Percentiles rank a stretch among this genome's conserved stretches.
phyloP scores from a whole-genome alignment of 116 monocot genomes.

The Posidonia oceanica region DNA sequence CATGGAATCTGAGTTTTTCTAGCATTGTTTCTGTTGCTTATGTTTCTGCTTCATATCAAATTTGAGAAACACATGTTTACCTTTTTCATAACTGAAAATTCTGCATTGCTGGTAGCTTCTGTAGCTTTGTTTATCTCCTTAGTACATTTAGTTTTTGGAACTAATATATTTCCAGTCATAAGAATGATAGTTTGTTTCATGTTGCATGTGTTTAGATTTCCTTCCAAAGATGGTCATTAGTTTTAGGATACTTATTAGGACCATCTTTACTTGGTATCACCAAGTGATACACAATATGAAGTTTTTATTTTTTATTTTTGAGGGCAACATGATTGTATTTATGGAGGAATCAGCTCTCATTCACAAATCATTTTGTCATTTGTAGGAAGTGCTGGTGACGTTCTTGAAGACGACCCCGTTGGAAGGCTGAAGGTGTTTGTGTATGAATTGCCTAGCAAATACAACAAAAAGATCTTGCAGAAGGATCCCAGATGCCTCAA shows the following conservation, averaged over 20 bases:
- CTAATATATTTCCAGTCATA: too few species aligned
- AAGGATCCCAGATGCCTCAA: slow-evolving; percentile 89
- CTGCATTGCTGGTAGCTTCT: too few species aligned
- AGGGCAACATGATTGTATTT: too few species aligned
- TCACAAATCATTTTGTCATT: neutral
- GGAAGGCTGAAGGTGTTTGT: slow-evolving; percentile 93
- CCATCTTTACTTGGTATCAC: neutral
- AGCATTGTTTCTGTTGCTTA: too few species aligned
- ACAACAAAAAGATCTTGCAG: slow-evolving; percentile 85
- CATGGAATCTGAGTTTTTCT: too few species aligned
- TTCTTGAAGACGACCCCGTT: slow-evolving; percentile 88
- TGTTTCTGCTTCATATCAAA: too few species aligned
- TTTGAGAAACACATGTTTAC: too few species aligned
- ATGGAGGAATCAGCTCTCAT: neutral
- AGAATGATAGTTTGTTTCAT: neutral
- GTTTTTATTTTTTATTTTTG: too few species aligned
- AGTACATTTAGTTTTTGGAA: too few species aligned
- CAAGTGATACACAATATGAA: too few species aligned
- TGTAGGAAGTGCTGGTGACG: slow-evolving; percentile 92
- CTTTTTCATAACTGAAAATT: too few species aligned
- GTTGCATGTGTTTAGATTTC: neutral
- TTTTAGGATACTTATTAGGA: neutral
- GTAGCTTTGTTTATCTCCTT: too few species aligned
- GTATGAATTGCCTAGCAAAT: slow-evolving; percentile 90
- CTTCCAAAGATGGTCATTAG: neutral